phyloP scores from a whole-genome alignment of 345 rosid species.

The Populus deltoides region DNA sequence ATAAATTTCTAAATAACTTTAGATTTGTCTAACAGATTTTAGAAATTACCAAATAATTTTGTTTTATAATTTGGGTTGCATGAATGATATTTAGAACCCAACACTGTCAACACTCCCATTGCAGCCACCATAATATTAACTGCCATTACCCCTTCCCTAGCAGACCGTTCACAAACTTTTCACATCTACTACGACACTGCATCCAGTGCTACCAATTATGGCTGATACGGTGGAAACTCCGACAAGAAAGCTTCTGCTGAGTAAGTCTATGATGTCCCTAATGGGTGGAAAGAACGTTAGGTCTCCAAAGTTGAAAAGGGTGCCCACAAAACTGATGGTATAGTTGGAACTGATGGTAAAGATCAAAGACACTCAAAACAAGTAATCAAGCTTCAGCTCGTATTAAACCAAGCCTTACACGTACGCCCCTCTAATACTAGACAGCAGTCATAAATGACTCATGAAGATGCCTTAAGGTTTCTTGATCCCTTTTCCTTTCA shows the following conservation, averaged over 20 bases:
- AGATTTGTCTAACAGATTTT: rapidly evolving
- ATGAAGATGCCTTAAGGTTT: too few species aligned
- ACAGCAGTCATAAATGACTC: too few species aligned
- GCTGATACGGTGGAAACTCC: conserved; percentile 87
- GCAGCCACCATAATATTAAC: conserved; percentile 51
- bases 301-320: conserved; percentile 97
- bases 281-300: conserved; percentile 85
- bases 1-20: too few species aligned
- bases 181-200: conserved; percentile 85
- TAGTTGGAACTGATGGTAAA: too few species aligned
- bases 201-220: conserved; percentile 92
- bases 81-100: too few species aligned
- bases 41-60: too few species aligned
- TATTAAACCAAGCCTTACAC: too few species aligned
- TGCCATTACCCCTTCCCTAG: conserved; percentile 46
- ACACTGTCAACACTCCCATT: conserved; percentile 22
- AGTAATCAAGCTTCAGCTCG: too few species aligned
- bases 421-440: too few species aligned
- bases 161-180: conserved; percentile 40
- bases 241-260: conserved; percentile 86
- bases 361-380: too few species aligned
- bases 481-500: too few species aligned
- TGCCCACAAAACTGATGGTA: conserved; percentile 67
- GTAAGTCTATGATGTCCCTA: conserved; percentile 84
- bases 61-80: too few species aligned